Conservation (phyloP, 139 green algal species). For the Tetradesmus lagerheimii region DNA sequence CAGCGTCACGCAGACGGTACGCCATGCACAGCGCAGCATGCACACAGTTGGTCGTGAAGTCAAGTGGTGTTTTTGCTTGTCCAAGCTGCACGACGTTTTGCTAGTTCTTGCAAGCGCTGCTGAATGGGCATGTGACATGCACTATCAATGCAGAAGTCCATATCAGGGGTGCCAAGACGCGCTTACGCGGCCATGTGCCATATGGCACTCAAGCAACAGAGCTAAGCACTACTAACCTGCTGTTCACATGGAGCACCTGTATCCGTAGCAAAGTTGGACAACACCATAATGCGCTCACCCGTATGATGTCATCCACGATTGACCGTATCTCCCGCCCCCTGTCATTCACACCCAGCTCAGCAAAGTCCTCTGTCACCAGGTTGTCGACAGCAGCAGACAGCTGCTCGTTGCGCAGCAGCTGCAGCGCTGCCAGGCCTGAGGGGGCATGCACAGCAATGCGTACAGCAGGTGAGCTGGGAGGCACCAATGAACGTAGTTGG, state of each 20-base stretch:
- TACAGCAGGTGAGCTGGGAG: no score
- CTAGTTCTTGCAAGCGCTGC: no score
- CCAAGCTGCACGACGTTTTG: no score
- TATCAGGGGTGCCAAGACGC: no score
- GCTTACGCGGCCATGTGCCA: no score
- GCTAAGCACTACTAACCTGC: no score
- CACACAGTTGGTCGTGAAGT: background rate
- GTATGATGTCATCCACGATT: slow-evolving; percentile 24
- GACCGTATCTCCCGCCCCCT: slow-evolving; percentile 23
- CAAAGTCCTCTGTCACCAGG: slow-evolving; percentile 35
- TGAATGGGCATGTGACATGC: no score
- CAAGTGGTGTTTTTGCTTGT: no score
- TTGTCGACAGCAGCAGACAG: slow-evolving; percentile 21
- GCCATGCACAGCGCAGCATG: background rate
- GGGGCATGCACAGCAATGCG: no score
- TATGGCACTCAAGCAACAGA: no score
- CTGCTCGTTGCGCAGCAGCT: slow-evolving; percentile 35
- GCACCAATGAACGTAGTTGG: no score
- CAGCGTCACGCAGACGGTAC: background rate
- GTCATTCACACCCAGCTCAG: slow-evolving; percentile 32
- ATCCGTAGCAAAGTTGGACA: background rate
- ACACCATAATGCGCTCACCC: background rate
- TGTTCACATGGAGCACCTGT: background rate
- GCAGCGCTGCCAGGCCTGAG: slow-evolving; percentile 15
- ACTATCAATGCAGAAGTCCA: no score